A percentile compares a stretch with the other conserved stretches of the same genome.
Evolutionary conservation across 2,329 filamentous ascomycete genomes (phyloP).

Genomic region (Talaromyces piceae): DNA sequence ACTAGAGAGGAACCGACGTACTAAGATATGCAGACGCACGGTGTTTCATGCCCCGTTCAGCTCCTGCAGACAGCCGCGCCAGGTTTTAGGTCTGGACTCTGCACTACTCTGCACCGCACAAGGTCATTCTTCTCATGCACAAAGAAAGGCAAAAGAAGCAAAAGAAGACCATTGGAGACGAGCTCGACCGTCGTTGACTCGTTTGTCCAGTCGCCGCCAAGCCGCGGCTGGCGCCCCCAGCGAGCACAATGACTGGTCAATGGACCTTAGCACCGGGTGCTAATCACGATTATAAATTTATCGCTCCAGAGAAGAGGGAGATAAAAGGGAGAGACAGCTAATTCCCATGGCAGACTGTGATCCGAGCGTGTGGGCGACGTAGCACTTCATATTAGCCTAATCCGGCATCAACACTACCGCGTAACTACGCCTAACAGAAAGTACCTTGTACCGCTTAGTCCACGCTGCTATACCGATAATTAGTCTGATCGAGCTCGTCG

Average conservation of each 20-base stretch:
- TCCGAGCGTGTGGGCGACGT: neutral
- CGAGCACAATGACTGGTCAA: neutral
- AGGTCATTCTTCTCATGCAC: neutral
- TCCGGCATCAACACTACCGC: neutral
- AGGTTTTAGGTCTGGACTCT: neutral
- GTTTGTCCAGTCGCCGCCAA: too few relatives aligned
- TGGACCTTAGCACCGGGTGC: neutral
- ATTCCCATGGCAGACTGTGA: too few relatives aligned
- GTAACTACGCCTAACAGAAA: neutral
- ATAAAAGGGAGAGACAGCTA: neutral
- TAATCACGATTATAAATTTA: too few relatives aligned
- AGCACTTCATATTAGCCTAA: neutral
- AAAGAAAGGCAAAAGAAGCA: neutral
- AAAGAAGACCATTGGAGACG: neutral
- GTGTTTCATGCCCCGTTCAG: neutral
- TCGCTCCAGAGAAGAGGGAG: too few relatives aligned
- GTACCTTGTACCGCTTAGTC: neutral
- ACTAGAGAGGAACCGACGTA: neutral
- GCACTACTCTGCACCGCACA: neutral
- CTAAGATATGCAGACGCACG: neutral
- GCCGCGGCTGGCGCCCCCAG: neutral
- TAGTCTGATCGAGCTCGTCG: too few relatives aligned
- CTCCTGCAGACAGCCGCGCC: neutral
- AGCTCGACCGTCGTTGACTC: neutral
- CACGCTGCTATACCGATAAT: too few relatives aligned